Evolutionary conservation across 1,284 basidiomycete genomes (phyloP), one percentile per base, ranked within the genome.

Genomic region (Boletus sp.): DNA sequence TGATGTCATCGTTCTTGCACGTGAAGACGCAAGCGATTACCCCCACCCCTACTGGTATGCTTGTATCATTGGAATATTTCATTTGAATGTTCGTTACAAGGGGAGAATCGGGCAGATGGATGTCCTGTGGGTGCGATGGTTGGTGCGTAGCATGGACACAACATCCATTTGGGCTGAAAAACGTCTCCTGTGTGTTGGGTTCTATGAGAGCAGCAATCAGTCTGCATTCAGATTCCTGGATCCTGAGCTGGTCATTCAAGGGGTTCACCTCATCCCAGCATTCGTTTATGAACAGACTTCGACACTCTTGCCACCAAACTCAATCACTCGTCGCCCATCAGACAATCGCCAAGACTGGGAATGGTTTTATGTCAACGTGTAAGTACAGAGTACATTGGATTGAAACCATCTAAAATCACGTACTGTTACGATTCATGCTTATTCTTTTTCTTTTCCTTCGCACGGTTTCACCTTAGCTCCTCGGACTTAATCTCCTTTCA

Each of bases 41-140:
- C 70, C 56, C 1, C 70, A 77, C 52, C 74, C 70, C 0, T 79
- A 74, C 58, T 75, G 71, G 73, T 81, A 79, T 65, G 75, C 72
- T 0, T 60, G 63, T 0, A 66, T 81, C 0, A 49, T 62, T 17
- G 46, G 48, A 2, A 38, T 64, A 0, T 64, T 64, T 8, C 44
- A 60, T 7, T 0, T 63, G 2, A 37, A 55, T n/a, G 19, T 64
- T 5, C 1, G n/a, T 23, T 64, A 53, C 17, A 5, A 59, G 6
- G 37, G 14, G 14, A 0, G 31, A 28, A 7, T 61, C 6, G 25
- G 19, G 21, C 10, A 13, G 6, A 61, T 61, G 48, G 16, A 64
- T 23, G 17, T 68, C 17, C 35, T 72, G 0, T 66, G 61, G 56
- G 65, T 72, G 2, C 21, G 60, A 1, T 72, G 71, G 69, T 60